These are phyloP conservation scores for Linnemannia elongata DNA, from an alignment of 192 early-diverging fungal genomes.

Conservation along the genomic window DNA sequence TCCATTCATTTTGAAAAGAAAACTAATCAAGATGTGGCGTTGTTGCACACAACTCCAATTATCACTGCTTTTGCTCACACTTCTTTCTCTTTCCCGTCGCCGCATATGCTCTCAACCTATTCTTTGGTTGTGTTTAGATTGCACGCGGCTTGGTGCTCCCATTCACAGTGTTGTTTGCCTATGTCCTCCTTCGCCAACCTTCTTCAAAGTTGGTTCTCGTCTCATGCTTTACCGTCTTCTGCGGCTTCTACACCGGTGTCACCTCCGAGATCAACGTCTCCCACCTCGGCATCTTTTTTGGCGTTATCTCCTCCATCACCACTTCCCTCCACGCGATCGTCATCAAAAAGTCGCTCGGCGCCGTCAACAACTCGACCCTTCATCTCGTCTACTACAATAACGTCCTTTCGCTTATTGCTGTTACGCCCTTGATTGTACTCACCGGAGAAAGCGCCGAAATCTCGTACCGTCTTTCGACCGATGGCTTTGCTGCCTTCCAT, in stretches of 20 bases:
- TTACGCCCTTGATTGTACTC: constrained; percentile 67
- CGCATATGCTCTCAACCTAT: neutral
- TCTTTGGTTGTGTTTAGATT: constrained; percentile 39
- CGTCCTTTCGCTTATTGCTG: constrained; percentile 57
- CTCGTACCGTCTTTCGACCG: neutral
- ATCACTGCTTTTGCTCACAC: neutral
- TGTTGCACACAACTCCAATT: neutral
- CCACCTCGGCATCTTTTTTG: constrained; percentile 60
- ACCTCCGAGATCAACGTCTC: constrained; percentile 53
- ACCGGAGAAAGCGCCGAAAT: constrained; percentile 53
- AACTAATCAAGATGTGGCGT: neutral
- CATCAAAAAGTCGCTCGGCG: constrained; percentile 66
- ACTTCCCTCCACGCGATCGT: constrained; percentile 73
- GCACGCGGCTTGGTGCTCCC: constrained; percentile 71
- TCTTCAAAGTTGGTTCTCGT: constrained; percentile 52
- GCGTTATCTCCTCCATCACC: constrained; percentile 64
- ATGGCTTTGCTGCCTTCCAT: constrained; percentile 13
- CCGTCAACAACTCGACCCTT: constrained; percentile 64
- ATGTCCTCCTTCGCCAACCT: constrained; percentile 55
- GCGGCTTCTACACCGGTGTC: constrained; percentile 69
- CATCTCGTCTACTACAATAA: constrained; percentile 77
- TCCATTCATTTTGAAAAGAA: neutral
- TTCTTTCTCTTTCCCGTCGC: neutral
- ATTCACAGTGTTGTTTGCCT: constrained; percentile 66
- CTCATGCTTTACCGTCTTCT: constrained; percentile 63